Base-by-base conservation (phyloP, 2,329 filamentous ascomycete species). In the Triangularia setosa region DNA sequence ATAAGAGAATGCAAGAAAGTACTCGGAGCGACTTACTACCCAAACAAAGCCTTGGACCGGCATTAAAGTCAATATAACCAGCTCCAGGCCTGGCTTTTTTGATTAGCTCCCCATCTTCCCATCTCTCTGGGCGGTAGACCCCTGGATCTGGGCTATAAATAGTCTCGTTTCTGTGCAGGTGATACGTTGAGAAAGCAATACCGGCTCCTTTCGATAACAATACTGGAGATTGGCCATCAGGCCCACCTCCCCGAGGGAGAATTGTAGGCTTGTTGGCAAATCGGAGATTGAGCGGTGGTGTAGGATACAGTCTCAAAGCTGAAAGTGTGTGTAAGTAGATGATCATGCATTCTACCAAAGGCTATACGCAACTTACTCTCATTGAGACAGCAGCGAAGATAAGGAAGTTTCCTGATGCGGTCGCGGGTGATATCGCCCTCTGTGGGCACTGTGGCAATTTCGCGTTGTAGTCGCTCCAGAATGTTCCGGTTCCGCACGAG, bases 31-130 rank as follows among this genome's bases (percentile, higher is more conserved):
- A 35, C 55, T 28, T 58, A 58, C 55, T 28, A 1, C 66, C 66
- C 2, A 78, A 66, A 58, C 76, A 78, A 5, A 75, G 73, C 30
- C 76, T 68, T 9, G 77, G 77, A 0, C 75, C 76, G 3, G 74
- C 75, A 58, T 75, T 78, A 63, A 78, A 79, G 1, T 75, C 74
- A 6, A 75, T 67, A 53, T 74, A 78, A 12, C 71, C 76, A 74
- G 73, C 77, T 8, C 16, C 71, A 75, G 74, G 73, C 77, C 8
- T 71, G 71, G 27, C 69, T 59, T 12, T 72, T 68, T 0, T 65
- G 9, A 55, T 62, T 3, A 72, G 55, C 25, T 72, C 66, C 2
- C 70, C 72, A 58, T 64, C 67, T 25, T 76, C 77, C 77, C 77
- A 79, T 12, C 78, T 67, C 60, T 77, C 76, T 0, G 77, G 78